Percentiles rank a stretch among this genome's conserved stretches.
These are phyloP conservation scores for Murraya paniculata DNA, from an alignment of 345 rosid genomes.

Conservation along the genomic window DNA sequence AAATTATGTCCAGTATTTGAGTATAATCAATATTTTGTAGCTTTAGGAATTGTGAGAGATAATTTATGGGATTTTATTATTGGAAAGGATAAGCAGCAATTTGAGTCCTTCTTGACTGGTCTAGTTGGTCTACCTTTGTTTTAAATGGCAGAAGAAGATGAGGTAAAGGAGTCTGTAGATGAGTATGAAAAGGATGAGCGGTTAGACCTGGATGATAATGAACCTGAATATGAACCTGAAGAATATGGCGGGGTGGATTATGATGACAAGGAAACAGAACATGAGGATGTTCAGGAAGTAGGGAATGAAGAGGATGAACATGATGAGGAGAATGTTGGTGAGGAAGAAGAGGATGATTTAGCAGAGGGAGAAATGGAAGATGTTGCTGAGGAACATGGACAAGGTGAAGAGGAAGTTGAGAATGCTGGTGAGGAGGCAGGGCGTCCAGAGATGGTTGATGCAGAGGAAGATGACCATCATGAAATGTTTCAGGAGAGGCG, in stretches of 20 bases:
- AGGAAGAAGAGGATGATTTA: constrained; percentile 62
- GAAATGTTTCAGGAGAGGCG: constrained; percentile 80
- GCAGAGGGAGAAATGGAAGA: constrained; percentile 66
- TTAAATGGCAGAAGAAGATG: constrained; percentile 71
- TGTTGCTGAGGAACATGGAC: constrained; percentile 50
- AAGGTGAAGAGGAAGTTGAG: constrained; percentile 55
- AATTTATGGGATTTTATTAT: background rate
- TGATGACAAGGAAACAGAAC: constrained; percentile 78
- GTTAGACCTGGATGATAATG: constrained; percentile 81
- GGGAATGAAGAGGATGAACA: constrained; percentile 53
- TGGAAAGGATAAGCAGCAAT: constrained; percentile 23
- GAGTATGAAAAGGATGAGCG: constrained; percentile 74
- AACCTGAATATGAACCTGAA: constrained; percentile 64
- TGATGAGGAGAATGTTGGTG: constrained; percentile 58
- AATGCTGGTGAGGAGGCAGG: constrained; percentile 46
- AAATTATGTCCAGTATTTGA: background rate
- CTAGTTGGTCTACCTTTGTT: constrained; percentile 42
- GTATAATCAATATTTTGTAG: background rate
- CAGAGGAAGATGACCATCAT: constrained; percentile 65
- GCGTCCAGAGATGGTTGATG: constrained; percentile 52
- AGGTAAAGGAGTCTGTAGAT: constrained; percentile 54
- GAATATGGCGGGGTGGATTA: constrained; percentile 56
- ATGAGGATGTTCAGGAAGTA: constrained; percentile 47
- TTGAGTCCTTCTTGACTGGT: constrained; percentile 33
- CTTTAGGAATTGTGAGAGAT: background rate